Evolutionary conservation across 352 stramenopile genomes (phyloP).

Genomic region (Globisporangium acanthophoron): DNA sequence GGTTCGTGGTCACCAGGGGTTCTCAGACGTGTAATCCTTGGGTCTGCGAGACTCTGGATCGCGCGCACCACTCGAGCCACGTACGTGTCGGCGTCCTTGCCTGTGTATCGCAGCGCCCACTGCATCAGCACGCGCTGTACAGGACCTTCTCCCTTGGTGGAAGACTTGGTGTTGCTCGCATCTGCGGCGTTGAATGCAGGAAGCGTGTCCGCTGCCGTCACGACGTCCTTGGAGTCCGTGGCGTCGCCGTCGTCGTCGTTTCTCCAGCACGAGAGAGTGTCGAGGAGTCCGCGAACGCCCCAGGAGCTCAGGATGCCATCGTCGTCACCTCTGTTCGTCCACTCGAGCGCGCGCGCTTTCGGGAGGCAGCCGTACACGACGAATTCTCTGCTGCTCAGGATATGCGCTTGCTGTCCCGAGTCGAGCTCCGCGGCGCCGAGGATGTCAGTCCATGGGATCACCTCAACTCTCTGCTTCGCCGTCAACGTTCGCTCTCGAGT

Average conservation of each 20-base stretch:
- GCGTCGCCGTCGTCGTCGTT: neutral
- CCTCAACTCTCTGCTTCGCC: neutral
- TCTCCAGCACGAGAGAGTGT: neutral
- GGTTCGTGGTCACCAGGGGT: neutral
- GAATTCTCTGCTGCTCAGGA: constrained; percentile 7
- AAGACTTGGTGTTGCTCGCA: constrained; percentile 3
- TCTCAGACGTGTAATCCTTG: too few species aligned
- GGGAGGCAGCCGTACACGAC: constrained; percentile 12
- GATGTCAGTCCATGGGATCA: constrained; percentile 11
- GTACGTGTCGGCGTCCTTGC: constrained; percentile 20
- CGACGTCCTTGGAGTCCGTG: neutral
- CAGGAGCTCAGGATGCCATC: neutral
- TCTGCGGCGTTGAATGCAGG: neutral
- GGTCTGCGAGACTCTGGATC: too few species aligned
- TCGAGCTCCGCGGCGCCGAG: constrained; percentile 9
- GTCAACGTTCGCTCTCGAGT: neutral
- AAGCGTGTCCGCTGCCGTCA: neutral
- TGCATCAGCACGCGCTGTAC: constrained; percentile 27
- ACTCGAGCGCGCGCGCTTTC: constrained; percentile 10
- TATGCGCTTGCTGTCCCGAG: constrained; percentile 1
- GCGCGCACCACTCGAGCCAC: constrained; percentile 30
- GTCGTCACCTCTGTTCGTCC: neutral
- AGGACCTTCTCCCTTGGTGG: neutral
- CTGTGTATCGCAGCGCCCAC: constrained; percentile 44
- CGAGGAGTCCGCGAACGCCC: neutral